phyloP scores from a whole-genome alignment of 306 rosid species.

The Pterocarpus macrocarpus region DNA sequence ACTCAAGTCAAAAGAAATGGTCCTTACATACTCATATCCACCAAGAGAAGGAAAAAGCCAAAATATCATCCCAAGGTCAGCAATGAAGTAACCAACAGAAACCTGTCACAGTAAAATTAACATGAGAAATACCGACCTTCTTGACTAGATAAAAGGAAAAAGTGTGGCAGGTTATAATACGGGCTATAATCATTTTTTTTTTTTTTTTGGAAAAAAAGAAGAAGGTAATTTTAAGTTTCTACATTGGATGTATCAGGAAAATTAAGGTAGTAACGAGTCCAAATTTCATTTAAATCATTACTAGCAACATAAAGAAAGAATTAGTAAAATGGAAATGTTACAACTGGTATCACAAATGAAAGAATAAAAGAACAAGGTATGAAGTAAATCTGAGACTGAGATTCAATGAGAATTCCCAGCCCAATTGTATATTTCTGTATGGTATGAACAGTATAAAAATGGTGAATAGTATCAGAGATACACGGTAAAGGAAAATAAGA shows the following conservation, averaged over 20 bases:
- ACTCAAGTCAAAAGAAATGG: slow-evolving; percentile 44
- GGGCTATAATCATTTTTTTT: background rate
- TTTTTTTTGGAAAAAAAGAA: background rate
- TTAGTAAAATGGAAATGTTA: background rate
- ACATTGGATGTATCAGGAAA: slow-evolving; percentile 10
- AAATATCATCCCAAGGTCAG: slow-evolving; percentile 89
- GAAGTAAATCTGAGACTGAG: no score
- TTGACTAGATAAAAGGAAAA: slow-evolving; percentile 32
- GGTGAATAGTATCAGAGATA: no score
- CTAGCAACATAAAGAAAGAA: slow-evolving; percentile 11
- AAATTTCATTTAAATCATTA: slow-evolving; percentile 19
- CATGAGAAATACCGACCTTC: slow-evolving; percentile 34
- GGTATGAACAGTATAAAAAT: no score
- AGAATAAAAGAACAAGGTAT: no score
- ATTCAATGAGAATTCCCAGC: no score
- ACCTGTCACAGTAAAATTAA: slow-evolving; percentile 61
- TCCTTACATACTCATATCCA: slow-evolving; percentile 97
- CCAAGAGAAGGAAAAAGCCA: slow-evolving; percentile 94
- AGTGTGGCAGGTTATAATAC: slow-evolving; percentile 6
- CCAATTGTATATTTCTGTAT: no score
- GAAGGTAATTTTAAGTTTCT: background rate
- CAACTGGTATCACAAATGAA: no score
- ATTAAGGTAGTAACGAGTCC: slow-evolving; percentile 17
- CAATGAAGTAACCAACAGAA: slow-evolving; percentile 90
- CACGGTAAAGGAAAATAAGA: no score